These are phyloP conservation scores for Glycine tomentella DNA, from an alignment of 306 rosid genomes.

Conservation along the genomic window DNA sequence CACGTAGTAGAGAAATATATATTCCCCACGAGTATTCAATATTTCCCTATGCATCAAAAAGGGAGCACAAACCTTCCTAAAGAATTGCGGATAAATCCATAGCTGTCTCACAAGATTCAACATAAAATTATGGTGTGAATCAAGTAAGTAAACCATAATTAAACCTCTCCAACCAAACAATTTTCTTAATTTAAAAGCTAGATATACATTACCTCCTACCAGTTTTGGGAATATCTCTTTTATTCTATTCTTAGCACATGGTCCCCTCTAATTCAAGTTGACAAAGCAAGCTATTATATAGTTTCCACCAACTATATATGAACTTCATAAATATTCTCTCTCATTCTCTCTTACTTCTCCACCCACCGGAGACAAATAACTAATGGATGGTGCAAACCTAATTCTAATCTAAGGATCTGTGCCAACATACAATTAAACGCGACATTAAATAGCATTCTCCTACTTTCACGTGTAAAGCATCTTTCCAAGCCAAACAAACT, in stretches of 20 bases:
- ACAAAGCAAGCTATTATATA: constrained; percentile 10
- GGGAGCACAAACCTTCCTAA: neutral
- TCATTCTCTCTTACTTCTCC: neutral
- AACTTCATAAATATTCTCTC: constrained; percentile 20
- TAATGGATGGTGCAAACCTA: constrained; percentile 31
- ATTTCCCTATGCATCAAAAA: constrained; percentile 26
- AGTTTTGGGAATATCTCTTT: neutral
- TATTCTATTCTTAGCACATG: constrained; percentile 4
- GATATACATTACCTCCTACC: constrained; percentile 7
- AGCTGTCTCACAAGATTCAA: constrained; percentile 32
- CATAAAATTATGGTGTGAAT: constrained; percentile 21
- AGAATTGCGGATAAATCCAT: constrained; percentile 18
- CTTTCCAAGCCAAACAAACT: constrained; percentile 22
- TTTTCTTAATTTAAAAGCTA: constrained; percentile 37
- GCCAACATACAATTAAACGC: neutral
- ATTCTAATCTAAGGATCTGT: constrained; percentile 21
- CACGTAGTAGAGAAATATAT: constrained; percentile 14
- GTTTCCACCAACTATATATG: constrained; percentile 21
- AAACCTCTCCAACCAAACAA: constrained; percentile 20
- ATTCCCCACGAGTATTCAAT: constrained; percentile 5
- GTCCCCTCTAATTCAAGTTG: constrained; percentile 21
- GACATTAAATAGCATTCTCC: constrained; percentile 20
- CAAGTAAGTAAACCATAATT: neutral
- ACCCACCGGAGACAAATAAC: constrained; percentile 23
- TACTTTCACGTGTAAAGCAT: constrained; percentile 36